phyloP scores from a whole-genome alignment of 257 asterid species.

The Verbena officinalis region DNA sequence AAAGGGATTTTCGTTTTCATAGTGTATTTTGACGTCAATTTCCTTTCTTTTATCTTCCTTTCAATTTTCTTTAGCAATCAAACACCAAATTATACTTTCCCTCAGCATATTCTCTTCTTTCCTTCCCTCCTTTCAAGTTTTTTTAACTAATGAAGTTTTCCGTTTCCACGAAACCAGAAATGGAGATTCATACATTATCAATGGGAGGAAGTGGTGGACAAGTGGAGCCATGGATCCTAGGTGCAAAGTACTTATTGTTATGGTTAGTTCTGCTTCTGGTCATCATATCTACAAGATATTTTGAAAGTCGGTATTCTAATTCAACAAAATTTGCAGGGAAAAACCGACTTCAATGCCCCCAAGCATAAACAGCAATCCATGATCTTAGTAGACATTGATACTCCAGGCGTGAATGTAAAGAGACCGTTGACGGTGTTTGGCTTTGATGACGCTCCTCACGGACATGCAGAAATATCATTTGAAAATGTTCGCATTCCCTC shows the following conservation, averaged over 20 bases:
- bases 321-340: slow-evolving; percentile 61
- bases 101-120: too few species aligned
- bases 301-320: slow-evolving; percentile 26
- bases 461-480: slow-evolving; percentile 88
- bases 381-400: slow-evolving; percentile 80
- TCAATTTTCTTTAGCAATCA: too few species aligned
- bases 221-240: slow-evolving; percentile 99
- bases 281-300: neutral
- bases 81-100: too few species aligned
- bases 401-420: slow-evolving; percentile 73
- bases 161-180: slow-evolving; percentile 40
- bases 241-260: slow-evolving; percentile 88
- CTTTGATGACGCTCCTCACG: slow-evolving; percentile 97
- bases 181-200: slow-evolving; percentile 77
- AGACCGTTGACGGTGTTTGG: slow-evolving; percentile 92
- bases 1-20: too few species aligned
- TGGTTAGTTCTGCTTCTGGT: slow-evolving; percentile 55
- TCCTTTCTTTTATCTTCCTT: too few species aligned
- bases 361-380: slow-evolving; percentile 90
- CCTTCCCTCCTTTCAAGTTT: slow-evolving; percentile 4
- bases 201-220: slow-evolving; percentile 98
- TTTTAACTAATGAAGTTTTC: slow-evolving; percentile 9
- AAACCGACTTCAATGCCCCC: slow-evolving; percentile 83
- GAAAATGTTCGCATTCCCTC: slow-evolving; percentile 74
- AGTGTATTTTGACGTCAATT: too few species aligned